Conservation (phyloP, 2,329 filamentous ascomycete genomes). For the Monilinia fructicola region DNA sequence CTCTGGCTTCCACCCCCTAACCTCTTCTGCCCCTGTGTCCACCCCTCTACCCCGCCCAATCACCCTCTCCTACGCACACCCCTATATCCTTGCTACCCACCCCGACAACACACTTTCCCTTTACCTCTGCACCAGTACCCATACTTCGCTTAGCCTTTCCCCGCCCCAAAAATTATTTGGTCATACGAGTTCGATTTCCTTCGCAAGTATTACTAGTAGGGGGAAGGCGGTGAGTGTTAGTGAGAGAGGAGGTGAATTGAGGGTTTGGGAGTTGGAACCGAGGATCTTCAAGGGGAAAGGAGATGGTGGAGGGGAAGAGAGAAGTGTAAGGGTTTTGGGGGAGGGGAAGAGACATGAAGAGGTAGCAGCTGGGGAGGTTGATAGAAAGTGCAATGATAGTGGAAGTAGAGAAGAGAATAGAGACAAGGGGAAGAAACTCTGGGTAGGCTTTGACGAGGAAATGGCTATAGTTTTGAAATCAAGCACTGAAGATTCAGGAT, state of each 20-base stretch:
- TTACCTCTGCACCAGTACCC: slow-evolving; percentile 64
- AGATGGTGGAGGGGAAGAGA: slow-evolving; percentile 35
- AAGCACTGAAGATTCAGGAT: background rate
- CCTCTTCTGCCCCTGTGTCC: background rate
- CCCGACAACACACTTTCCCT: slow-evolving; percentile 70
- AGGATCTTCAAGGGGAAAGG: slow-evolving; percentile 30
- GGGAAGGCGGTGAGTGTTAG: slow-evolving; percentile 64
- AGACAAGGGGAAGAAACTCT: slow-evolving; percentile 44
- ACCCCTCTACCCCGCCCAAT: slow-evolving; percentile 29
- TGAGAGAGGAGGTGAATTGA: slow-evolving; percentile 26
- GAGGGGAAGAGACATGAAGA: slow-evolving; percentile 52
- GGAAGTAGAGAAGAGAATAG: background rate
- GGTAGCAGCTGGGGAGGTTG: background rate
- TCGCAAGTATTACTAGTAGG: slow-evolving; percentile 64
- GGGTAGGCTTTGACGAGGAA: slow-evolving; percentile 72
- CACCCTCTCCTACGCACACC: slow-evolving; percentile 53
- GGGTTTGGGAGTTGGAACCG: slow-evolving; percentile 33
- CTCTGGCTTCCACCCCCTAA: slow-evolving; percentile 2
- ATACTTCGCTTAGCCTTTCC: slow-evolving; percentile 55
- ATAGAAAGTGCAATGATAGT: slow-evolving; percentile 10
- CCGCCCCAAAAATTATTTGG: slow-evolving; percentile 66
- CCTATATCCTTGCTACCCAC: slow-evolving; percentile 68
- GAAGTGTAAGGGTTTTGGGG: slow-evolving; percentile 12
- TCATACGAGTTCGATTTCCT: slow-evolving; percentile 68
- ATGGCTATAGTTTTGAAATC: slow-evolving; percentile 62